Base-by-base conservation (phyloP, 176 grass and related monocot genomes). In the Rhynchospora pubera region DNA sequence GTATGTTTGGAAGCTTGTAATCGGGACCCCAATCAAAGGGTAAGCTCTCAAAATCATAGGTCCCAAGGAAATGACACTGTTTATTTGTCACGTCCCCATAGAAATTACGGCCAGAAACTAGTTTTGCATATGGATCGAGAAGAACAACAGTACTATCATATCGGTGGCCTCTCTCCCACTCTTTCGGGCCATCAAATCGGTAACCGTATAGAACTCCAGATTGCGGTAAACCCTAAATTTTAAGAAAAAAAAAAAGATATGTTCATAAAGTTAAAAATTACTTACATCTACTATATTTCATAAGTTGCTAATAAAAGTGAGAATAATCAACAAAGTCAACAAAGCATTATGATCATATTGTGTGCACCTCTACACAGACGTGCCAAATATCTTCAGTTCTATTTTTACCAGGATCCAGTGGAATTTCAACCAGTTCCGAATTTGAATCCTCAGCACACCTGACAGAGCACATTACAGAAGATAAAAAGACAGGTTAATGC, bases 301-400 rank as follows among this genome's bases (percentile, higher is more conserved):
- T 34, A 44, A 22, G 1, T 58, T 60, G 12, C 46, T 52, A 52
- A 45, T 26, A 60, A 44, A 44, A 62, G 56, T 59, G n/a, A 79
- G 60, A 79, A 15, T 44, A 77, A 80, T 62, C 12, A 80, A 61
- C 46, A 34, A 62, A 62, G 43, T 80, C 19, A 21, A 80, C n/a
- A 3, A 80, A 62, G 21, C 62, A 62, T 23, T 46, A 61, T 19
- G 39, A 63, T 47, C 34, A 7, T 63, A 1, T 28, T 2, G 34
- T 65, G 9, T 5, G 9, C 86, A 99, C 96, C 96, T 95, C 89
- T 70, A 95, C 62, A 30, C 65, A 87, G 50, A 99, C 88, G 74
- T 95, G 96, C 96, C 96, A 99, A 81, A 93, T 88, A 87, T 99
- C 92, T 39, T 91, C 96, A 73, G 92, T 99, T 90, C 87, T 93